Conservation (phyloP, 352 stramenopile species). For the Globisporangium nunn region DNA sequence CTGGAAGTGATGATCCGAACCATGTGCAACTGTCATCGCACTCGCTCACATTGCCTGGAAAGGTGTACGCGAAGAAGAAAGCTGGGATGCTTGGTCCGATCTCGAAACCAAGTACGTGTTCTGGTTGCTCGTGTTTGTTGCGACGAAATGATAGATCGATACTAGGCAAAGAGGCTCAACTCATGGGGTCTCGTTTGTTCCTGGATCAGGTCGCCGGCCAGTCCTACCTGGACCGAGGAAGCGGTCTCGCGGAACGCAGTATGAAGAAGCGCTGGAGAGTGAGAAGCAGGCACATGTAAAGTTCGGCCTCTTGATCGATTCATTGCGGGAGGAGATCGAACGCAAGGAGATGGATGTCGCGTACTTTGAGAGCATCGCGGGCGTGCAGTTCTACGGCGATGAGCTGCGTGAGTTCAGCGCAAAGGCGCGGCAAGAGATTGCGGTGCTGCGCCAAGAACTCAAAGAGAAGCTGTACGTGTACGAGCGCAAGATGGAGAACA, state of each 20-base stretch:
- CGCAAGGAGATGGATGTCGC: slow-evolving; percentile 73
- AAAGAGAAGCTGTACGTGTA: slow-evolving; percentile 53
- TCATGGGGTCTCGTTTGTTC: neutral
- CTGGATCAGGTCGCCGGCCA: slow-evolving; percentile 15
- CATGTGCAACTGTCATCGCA: neutral
- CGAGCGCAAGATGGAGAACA: slow-evolving; percentile 34
- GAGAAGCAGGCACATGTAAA: slow-evolving; percentile 36
- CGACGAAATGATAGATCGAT: neutral
- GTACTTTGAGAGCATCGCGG: slow-evolving; percentile 62
- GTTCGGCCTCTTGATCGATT: slow-evolving; percentile 40
- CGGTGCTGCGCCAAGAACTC: slow-evolving; percentile 29
- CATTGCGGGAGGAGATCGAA: slow-evolving; percentile 59
- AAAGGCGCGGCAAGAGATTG: slow-evolving; percentile 32
- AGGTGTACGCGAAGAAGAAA: slow-evolving; percentile 53
- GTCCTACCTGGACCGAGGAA: slow-evolving; percentile 27
- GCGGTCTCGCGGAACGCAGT: slow-evolving; percentile 59
- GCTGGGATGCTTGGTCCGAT: slow-evolving; percentile 62
- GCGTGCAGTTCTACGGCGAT: slow-evolving; percentile 42
- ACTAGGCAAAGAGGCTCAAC: neutral
- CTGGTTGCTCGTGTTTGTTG: neutral
- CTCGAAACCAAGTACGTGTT: slow-evolving; percentile 40
- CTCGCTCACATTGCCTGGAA: slow-evolving; percentile 17
- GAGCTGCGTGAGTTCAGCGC: slow-evolving; percentile 40
- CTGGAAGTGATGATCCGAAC: neutral
- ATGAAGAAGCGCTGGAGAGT: slow-evolving; percentile 55